Evolutionary conservation across 495 filamentous ascomycete species (phyloP).

Genomic region (Hyaloscypha bicolor): DNA sequence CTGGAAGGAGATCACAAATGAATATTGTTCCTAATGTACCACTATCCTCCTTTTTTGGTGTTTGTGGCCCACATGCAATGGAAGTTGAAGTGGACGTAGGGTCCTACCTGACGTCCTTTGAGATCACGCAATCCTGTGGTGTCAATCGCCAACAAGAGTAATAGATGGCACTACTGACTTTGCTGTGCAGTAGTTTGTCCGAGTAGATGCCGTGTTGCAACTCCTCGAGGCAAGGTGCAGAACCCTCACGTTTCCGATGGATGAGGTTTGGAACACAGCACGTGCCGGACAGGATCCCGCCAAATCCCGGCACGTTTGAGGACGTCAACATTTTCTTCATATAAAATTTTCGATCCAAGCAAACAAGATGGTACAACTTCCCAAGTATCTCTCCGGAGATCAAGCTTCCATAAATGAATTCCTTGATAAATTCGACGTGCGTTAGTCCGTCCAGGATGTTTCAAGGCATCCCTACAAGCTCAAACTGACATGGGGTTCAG

Average conservation of each 20-base stretch:
- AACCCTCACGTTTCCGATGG: not conserved
- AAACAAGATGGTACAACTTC: conserved; percentile 34
- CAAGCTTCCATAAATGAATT: conserved; percentile 74
- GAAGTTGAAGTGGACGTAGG: too few relatives aligned
- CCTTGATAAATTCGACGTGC: conserved; percentile 86
- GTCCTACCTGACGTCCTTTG: too few relatives aligned
- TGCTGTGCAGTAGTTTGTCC: too few relatives aligned
- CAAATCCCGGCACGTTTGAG: not conserved
- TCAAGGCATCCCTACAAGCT: not conserved
- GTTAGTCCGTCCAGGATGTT: conserved; percentile 39
- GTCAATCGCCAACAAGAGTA: too few relatives aligned
- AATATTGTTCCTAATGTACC: too few relatives aligned
- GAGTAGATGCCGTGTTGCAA: too few relatives aligned
- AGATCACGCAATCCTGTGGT: too few relatives aligned
- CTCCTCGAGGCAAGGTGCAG: too few relatives aligned
- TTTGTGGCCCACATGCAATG: too few relatives aligned
- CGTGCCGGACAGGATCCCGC: not conserved
- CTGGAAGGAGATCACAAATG: too few relatives aligned
- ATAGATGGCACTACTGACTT: too few relatives aligned
- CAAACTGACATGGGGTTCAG: conserved; percentile 45
- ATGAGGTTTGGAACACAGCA: not conserved
- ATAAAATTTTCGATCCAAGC: not conserved
- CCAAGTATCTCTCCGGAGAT: conserved; percentile 83
- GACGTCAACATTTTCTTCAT: not conserved
- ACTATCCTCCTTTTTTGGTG: too few relatives aligned